These are phyloP conservation scores for Linnemannia elongata DNA, from an alignment of 192 early-diverging fungal species.

Conservation along the genomic window DNA sequence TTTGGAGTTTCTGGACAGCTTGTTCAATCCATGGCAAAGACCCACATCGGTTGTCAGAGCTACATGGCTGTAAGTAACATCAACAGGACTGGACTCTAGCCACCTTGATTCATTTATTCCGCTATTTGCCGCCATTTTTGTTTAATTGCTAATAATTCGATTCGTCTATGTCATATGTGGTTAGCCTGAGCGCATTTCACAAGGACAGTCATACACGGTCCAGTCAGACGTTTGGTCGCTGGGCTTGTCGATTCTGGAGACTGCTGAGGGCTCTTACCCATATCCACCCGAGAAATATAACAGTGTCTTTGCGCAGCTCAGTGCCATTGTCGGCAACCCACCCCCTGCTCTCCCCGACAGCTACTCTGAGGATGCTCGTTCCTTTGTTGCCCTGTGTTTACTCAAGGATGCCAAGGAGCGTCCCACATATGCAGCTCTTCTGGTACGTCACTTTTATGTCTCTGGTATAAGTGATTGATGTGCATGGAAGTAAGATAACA, in stretches of 20 bases:
- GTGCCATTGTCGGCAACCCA: constrained; percentile 85
- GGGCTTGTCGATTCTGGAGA: constrained; percentile 90
- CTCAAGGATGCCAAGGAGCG: constrained; percentile 77
- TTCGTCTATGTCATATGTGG: neutral
- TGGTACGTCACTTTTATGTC: constrained; percentile 56
- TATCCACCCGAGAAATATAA: constrained; percentile 77
- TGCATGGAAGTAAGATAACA: too few species aligned
- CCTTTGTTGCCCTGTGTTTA: constrained; percentile 84
- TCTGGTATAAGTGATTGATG: neutral
- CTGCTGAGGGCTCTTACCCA: constrained; percentile 84
- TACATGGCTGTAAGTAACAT: constrained; percentile 87
- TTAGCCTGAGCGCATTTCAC: constrained; percentile 90
- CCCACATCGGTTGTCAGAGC: constrained; percentile 93
- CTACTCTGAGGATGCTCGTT: constrained; percentile 78
- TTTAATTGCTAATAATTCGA: neutral
- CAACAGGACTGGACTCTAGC: neutral
- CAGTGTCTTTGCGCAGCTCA: constrained; percentile 89
- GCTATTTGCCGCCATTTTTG: neutral
- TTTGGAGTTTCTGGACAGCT: constrained; percentile 96
- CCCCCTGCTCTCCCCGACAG: constrained; percentile 80
- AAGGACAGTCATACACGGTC: constrained; percentile 80
- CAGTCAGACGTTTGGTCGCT: constrained; percentile 96
- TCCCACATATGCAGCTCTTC: constrained; percentile 81
- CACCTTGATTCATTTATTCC: neutral
- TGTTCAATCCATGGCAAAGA: constrained; percentile 90